Evolutionary conservation across 148 eudicot species (phyloP), one percentile per base, ranked within the genome.

Genomic region (Amaranthus palmeri): DNA sequence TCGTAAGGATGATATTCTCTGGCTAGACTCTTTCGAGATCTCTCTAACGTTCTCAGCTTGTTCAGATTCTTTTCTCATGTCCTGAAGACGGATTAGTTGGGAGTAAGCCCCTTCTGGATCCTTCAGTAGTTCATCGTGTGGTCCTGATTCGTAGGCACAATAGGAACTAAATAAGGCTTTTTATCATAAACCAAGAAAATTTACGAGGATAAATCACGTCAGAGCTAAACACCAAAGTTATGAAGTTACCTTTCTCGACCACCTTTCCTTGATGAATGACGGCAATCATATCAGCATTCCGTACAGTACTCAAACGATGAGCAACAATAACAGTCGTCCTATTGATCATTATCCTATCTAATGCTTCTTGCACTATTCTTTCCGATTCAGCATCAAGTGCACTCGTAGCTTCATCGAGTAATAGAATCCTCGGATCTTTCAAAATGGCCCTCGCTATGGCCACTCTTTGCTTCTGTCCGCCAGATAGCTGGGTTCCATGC

Each of bases 351-450:
- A 90, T 81, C 67, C 84, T 81, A 57, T 92, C 96, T 69, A 92
- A 73, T 72, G 97, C 97, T 74, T 88, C 96, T 61, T 92, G 97
- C 56, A 92, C 97, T 63, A 85, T 57, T 60, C 87, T 83, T 73
- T 92, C 97, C 8, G 97, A 92, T 55, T 88, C 96, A 41, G 89
- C 87, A 81, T 92, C 97, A 54, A 92, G 87, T 50, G 97, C 97
- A 82, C 97, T 92, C 13, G 97, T 92, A 36, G 97, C 97, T 83
- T 92, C 97, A 58, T 92, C 96, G 54, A 90, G 80, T 68, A 92
- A 96, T 54, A 92, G 75, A 73, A 92, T 92, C 8, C 89, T 65
- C 1, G 97, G 97, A 70, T 89, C 83, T 81, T 90, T 92, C 49
- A 92, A 52, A 50, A 92, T 88, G 54, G 96, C 97, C 79, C 97